These are phyloP conservation scores for Trichoderma orchidacearum DNA, from an alignment of 495 filamentous ascomycete species.

Conservation along the genomic window DNA sequence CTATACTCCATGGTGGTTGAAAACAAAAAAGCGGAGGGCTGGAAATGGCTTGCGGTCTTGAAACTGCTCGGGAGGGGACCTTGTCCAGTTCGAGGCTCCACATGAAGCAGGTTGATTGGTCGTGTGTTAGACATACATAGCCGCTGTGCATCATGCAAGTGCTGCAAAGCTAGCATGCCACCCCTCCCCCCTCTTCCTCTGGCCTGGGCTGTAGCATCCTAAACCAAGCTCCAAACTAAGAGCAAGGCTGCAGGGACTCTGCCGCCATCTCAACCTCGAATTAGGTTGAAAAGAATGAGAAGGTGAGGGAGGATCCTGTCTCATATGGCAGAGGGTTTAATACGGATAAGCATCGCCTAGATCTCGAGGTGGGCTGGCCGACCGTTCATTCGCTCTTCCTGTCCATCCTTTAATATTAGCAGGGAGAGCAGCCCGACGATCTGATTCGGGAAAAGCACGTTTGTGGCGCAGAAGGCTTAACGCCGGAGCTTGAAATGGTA, in stretches of 20 bases:
- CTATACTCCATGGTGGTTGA: neutral
- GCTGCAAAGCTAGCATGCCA: slow-evolving; percentile 14
- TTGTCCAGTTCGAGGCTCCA: neutral
- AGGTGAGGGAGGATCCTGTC: neutral
- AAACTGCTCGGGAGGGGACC: neutral
- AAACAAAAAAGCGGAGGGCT: neutral
- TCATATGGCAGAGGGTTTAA: neutral
- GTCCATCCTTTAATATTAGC: neutral
- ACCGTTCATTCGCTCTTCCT: neutral
- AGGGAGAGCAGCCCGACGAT: neutral
- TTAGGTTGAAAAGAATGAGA: neutral
- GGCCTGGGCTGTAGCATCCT: neutral
- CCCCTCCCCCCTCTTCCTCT: slow-evolving; percentile 1
- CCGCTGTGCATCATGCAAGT: slow-evolving; percentile 26
- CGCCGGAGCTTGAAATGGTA: neutral
- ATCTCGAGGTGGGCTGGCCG: neutral
- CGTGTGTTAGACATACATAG: slow-evolving; percentile 23
- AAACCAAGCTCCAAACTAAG: neutral
- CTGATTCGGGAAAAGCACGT: neutral
- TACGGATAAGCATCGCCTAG: neutral
- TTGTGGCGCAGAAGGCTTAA: neutral
- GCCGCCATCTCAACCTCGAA: neutral
- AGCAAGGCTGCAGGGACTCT: slow-evolving; percentile 4
- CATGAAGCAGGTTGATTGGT: slow-evolving; percentile 12
- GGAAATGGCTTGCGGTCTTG: neutral